Percentiles rank a stretch among this genome's conserved stretches.
Conservation (phyloP, 306 rosid species). For the Potentilla sterilis region DNA sequence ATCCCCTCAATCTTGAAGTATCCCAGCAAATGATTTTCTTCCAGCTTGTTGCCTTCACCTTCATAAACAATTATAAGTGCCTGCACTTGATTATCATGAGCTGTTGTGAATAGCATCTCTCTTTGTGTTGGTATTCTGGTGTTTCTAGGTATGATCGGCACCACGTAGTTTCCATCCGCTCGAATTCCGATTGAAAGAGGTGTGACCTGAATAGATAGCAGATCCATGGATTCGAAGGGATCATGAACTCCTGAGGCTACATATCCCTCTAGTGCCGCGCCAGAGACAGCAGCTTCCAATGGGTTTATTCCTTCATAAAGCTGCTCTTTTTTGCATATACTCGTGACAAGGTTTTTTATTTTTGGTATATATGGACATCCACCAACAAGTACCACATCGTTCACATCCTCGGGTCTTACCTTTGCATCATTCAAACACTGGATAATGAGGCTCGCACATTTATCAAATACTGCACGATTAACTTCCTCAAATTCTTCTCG, state of each 20-base stretch:
- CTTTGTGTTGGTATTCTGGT: conserved; percentile 73
- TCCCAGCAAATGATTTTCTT: conserved; percentile 75
- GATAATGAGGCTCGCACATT: conserved; percentile 56
- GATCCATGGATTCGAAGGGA: conserved; percentile 76
- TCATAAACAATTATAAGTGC: conserved; percentile 74
- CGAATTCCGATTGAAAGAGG: conserved; percentile 80
- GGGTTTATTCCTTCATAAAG: conserved; percentile 64
- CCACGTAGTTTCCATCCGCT: conserved; percentile 60
- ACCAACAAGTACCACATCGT: conserved; percentile 66
- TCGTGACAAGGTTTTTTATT: conserved; percentile 47
- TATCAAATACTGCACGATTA: conserved; percentile 59
- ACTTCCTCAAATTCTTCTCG: conserved; percentile 70
- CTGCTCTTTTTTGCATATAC: conserved; percentile 38
- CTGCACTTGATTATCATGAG: conserved; percentile 69
- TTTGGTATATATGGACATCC: conserved; percentile 84
- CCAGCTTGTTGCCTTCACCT: conserved; percentile 58
- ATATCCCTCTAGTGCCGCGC: conserved; percentile 90
- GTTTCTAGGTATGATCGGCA: conserved; percentile 66
- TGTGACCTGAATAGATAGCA: conserved; percentile 71
- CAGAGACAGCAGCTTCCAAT: conserved; percentile 75
- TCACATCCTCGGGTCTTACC: conserved; percentile 51
- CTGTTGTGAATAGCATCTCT: conserved; percentile 66
- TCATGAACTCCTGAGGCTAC: conserved; percentile 73
- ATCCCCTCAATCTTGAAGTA: conserved; percentile 74
- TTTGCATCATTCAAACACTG: conserved; percentile 75